Evolutionary conservation across 2,329 filamentous ascomycete species (phyloP), one percentile per base, ranked within the genome.

Genomic region (Fusarium floridanum): DNA sequence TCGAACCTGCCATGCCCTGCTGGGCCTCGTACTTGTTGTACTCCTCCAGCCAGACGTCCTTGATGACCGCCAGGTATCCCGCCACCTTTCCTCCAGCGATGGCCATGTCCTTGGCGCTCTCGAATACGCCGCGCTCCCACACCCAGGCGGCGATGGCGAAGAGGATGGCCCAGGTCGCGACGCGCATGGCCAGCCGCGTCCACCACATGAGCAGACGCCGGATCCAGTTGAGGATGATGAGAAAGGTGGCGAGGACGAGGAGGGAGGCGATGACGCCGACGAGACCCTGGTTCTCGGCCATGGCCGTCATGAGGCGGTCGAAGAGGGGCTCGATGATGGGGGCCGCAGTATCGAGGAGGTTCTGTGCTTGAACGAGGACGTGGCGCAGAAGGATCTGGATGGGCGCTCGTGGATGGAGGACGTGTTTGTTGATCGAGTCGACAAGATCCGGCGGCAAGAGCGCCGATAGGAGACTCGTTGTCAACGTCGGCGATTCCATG

Each of bases 161-260:
- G 3, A 95, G 75, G 2, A 85, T 81, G 2, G 88, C 88, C 90
- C 91, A 97, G 73, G 95, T 90, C 2, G 89, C 81, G 48, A 95
- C 75, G 27, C 88, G 84, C 72, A 94, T 81, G 12, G 87, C 86
- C 65, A 97, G 80, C n/a, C 89, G 86, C 62, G 95, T 89, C 91
- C 94, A 95, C 85, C 92, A 97, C 79, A 95, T 85, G 67, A 97
- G 86, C 22, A 94, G 84, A 70, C 94, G 89, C 71, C 91, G 91
- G 20, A 95, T 85, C 85, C 93, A 92, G 80, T 92, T 88, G 73
- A 97, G 85, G 66, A 95, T 81, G 80, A 95, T 86, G 61, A 96
- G 82, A 65, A 91, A 83, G 34, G 91, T 76, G 53, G 92, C 83
- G 65, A 84, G 71, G 16, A 83, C 71, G 32, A 81, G 76, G 39